A percentile compares a stretch with the other conserved stretches of the same genome.
phyloP scores from a whole-genome alignment of 768 basidiomycete genomes.

The Xanthoconium purpureum region DNA sequence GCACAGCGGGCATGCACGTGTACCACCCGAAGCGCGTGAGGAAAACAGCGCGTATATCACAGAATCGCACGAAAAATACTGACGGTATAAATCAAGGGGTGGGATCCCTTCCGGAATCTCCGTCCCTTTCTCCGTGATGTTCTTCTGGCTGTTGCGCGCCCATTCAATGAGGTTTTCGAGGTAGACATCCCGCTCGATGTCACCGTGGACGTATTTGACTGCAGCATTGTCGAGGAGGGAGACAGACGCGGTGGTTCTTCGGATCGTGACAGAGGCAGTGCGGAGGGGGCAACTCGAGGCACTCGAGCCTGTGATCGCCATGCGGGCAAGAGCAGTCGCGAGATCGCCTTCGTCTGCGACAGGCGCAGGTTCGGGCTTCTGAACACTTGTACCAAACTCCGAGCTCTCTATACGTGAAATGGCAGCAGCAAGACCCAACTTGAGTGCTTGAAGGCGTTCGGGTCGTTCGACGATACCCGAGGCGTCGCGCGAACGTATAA shows the following conservation, averaged over 20 bases:
- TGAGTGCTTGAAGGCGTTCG: constrained; percentile 82
- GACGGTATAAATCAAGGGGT: constrained; percentile 84
- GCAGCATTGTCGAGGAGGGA: constrained; percentile 60
- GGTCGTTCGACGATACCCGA: constrained; percentile 88
- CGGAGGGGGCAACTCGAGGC: constrained; percentile 12
- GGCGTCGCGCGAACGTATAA: constrained; percentile 71
- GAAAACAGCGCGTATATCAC: background rate
- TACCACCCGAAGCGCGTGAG: background rate
- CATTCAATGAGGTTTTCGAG: constrained; percentile 60
- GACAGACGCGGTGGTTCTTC: constrained; percentile 51
- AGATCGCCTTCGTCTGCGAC: constrained; percentile 44
- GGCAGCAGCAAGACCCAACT: constrained; percentile 77
- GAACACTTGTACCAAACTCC: background rate
- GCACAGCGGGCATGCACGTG: background rate
- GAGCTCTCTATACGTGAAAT: constrained; percentile 63
- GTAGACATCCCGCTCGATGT: constrained; percentile 64
- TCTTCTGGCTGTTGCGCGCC: constrained; percentile 57
- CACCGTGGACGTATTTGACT: constrained; percentile 72
- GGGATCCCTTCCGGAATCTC: constrained; percentile 74
- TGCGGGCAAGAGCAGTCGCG: constrained; percentile 42
- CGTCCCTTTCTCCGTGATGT: constrained; percentile 56
- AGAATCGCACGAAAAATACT: constrained; percentile 23
- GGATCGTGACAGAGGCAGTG: constrained; percentile 39
- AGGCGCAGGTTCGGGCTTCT: background rate
- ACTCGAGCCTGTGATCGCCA: constrained; percentile 32